Evolutionary conservation across 139 green algal species (phyloP).

Genomic region (Volvox reticuliferus): DNA sequence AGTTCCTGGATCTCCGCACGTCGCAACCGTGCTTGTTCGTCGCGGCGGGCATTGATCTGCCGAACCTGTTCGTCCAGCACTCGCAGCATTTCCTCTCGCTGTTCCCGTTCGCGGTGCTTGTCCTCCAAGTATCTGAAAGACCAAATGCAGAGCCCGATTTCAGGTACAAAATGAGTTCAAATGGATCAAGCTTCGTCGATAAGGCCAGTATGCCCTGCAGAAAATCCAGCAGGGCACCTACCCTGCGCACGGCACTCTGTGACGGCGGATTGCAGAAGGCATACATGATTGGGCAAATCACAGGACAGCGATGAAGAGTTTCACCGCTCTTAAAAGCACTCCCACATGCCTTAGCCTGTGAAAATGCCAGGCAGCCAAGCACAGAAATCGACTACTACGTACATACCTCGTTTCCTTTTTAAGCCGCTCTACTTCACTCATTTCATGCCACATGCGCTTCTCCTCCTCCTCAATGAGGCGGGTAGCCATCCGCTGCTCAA

Average conservation of each 20-base stretch:
- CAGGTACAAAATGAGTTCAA: no score
- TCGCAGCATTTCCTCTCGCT: constrained; percentile 39
- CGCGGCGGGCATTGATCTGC: constrained; percentile 54
- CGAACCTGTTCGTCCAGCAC: constrained; percentile 66
- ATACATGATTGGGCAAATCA: no score
- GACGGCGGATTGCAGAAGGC: no score
- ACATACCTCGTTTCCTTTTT: constrained; percentile 66
- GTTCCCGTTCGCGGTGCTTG: constrained; percentile 50
- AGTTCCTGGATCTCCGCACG: constrained; percentile 58
- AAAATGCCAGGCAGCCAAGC: constrained; percentile 56
- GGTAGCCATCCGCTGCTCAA: constrained; percentile 65
- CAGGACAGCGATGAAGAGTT: no score
- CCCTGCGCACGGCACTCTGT: no score
- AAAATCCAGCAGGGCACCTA: no score
- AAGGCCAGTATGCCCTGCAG: no score
- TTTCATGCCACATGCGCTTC: constrained; percentile 67
- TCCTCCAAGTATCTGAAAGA: constrained; percentile 56
- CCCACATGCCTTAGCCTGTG: constrained; percentile 47
- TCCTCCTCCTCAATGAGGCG: constrained; percentile 67
- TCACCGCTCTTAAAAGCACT: neutral
- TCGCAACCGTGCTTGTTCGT: constrained; percentile 49
- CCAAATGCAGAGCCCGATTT: neutral
- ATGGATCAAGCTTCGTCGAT: no score
- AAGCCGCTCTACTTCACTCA: constrained; percentile 66
- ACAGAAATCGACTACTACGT: neutral